Evolutionary conservation across 2,329 filamentous ascomycete species (phyloP).

Genomic region (Colletotrichum liriopes): DNA sequence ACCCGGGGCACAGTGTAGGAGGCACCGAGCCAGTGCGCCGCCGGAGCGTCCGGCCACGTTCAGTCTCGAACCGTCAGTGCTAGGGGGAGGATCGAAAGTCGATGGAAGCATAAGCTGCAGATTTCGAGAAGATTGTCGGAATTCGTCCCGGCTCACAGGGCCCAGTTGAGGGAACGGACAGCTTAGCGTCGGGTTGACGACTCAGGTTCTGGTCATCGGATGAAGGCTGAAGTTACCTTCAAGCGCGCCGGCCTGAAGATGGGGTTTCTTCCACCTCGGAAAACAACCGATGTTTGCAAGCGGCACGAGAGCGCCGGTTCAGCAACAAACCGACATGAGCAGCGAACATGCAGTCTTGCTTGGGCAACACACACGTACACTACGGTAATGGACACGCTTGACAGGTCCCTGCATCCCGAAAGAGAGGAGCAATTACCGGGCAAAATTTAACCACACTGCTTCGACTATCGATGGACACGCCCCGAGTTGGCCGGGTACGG

Average conservation of each 20-base stretch:
- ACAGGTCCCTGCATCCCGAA: slow-evolving; percentile 20
- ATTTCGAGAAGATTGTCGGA: slow-evolving; percentile 40
- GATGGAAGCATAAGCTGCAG: slow-evolving; percentile 18
- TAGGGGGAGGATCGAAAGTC: not conserved
- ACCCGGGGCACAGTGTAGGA: not conserved
- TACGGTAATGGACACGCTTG: slow-evolving; percentile 1
- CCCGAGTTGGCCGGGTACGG: not conserved
- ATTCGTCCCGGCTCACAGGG: slow-evolving; percentile 22
- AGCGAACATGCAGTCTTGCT: not conserved
- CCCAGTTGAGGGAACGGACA: slow-evolving; percentile 13
- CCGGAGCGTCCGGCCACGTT: slow-evolving; percentile 23
- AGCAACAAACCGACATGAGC: not conserved
- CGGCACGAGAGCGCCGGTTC: not conserved
- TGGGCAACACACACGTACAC: not conserved
- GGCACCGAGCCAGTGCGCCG: slow-evolving; percentile 23
- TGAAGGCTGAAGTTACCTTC: slow-evolving; percentile 10
- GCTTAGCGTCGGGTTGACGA: slow-evolving; percentile 20
- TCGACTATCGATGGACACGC: not conserved
- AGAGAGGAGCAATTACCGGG: not conserved
- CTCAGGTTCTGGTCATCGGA: slow-evolving; percentile 22
- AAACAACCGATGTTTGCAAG: not conserved
- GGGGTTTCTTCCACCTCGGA: not conserved
- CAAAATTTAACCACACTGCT: not conserved
- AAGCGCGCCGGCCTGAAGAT: not conserved
- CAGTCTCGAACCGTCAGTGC: slow-evolving; percentile 12